phyloP scores from a whole-genome alignment of 1,284 basidiomycete species.

The Ganoderma multipileum region DNA sequence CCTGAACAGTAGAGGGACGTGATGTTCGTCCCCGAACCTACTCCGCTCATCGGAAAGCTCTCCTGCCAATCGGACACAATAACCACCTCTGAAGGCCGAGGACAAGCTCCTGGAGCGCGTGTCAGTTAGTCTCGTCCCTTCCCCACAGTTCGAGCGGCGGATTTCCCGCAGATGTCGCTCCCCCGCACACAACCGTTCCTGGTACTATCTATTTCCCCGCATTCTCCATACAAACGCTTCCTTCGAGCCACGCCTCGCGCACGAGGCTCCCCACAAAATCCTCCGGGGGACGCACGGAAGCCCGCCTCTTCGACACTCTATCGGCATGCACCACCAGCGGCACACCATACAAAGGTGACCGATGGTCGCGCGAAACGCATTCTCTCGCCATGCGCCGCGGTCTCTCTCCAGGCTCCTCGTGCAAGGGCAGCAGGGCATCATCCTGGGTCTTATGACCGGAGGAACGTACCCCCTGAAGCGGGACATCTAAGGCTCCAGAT shows the following conservation, averaged over 20 bases:
- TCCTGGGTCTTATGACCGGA: not conserved
- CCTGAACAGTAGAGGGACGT: not conserved
- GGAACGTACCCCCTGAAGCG: not conserved
- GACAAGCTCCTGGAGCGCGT: not conserved
- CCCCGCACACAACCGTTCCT: not conserved
- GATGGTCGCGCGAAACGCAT: conserved; percentile 6
- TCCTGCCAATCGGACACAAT: not conserved
- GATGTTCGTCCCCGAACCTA: not conserved
- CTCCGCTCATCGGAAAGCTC: not conserved
- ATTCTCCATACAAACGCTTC: not conserved
- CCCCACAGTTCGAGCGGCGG: not conserved
- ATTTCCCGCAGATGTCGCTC: not conserved
- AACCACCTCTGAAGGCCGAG: not conserved
- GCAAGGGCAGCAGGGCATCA: not conserved
- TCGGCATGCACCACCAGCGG: not conserved
- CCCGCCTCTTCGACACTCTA: not conserved
- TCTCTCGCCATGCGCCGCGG: not conserved
- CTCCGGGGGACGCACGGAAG: not conserved
- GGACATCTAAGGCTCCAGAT: no score
- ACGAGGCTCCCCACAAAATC: not conserved
- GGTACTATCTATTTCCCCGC: not conserved
- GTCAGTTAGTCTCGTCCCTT: not conserved
- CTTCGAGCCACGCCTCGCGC: not conserved
- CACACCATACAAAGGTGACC: not conserved
- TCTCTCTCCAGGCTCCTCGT: not conserved